Base-by-base conservation (phyloP, 1,284 basidiomycete genomes). In the Coniferiporia weirii region DNA sequence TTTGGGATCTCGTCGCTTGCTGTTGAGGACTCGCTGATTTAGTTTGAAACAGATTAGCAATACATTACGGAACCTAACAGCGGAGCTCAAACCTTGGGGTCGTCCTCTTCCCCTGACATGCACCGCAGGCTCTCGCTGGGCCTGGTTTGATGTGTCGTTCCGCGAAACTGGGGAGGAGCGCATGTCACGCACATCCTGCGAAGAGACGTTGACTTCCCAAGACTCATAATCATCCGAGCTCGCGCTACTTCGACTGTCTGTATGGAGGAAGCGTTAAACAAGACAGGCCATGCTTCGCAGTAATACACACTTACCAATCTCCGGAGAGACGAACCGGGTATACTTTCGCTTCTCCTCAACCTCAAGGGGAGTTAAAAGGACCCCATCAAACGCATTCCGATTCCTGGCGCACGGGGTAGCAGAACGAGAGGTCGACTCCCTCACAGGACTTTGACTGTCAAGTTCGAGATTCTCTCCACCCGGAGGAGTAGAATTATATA, bases 161-260 rank as follows among this genome's bases (percentile, higher is more conserved):
- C 12, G 8, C 38, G 15, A 10, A 12, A 15, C 38, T 40, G 38
- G 15, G 27, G 27, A 27, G 5, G 27, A 27, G 17, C 19, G n/a
- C 22, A 56, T 34, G 13, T 60, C 38, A 13, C 40, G 59, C 5
- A 49, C 43, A 48, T 53, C 54, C 27, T 57, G 60, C 17, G 60
- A 61, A 6, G 50, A 46, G n/a, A 61, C 12, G 9, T 38, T 17
- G 34, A 38, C 32, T 36, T 61, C 60, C 60, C 60, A 57, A 17
- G 50, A 48, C 4, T 15, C 44, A 48, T 59, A 59, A 20, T 59
- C 58, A 32, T 54, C 58, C 12, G 44, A 49, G 6, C 19, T 32
- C 45, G 27, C 20, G 35, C 32, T 27, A 19, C n/a, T 7, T 12
- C 19, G 22, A 12, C 9, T 20, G 1, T n/a, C 13, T 4, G 12